phyloP scores from a whole-genome alignment of 345 rosid species.

The Salix viminalis region DNA sequence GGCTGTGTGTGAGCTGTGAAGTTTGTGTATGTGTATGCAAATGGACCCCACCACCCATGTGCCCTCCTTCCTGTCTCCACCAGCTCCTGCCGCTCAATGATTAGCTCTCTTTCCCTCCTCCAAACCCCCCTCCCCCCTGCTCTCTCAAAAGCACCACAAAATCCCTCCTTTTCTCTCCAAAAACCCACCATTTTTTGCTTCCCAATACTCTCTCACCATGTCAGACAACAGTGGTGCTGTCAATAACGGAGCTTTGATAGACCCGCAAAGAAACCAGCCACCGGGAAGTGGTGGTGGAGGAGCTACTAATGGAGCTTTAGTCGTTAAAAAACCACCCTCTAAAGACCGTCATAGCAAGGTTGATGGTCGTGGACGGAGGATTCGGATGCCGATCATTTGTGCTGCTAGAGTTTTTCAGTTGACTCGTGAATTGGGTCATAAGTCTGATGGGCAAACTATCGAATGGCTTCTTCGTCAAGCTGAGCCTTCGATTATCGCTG shows the following conservation, averaged over 20 bases:
- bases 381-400: slow-evolving; percentile 99
- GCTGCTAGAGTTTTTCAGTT: slow-evolving; percentile 98
- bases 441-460: slow-evolving; percentile 97
- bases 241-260: slow-evolving; percentile 45
- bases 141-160: not conserved
- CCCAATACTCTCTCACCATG: slow-evolving; percentile 25
- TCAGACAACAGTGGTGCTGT: slow-evolving; percentile 44
- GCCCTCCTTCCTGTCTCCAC: slow-evolving; percentile 99
- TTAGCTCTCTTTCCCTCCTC: slow-evolving; percentile 40
- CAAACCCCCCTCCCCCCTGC: not conserved
- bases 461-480: slow-evolving; percentile 99
- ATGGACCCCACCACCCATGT: slow-evolving; percentile 94
- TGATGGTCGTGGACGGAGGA: slow-evolving; percentile 91
- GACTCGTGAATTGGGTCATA: slow-evolving; percentile 95
- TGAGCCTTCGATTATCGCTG: slow-evolving; percentile 96
- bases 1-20: slow-evolving; percentile 4
- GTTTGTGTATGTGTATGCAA: slow-evolving; percentile 5
- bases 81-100: slow-evolving; percentile 98
- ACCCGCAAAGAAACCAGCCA: slow-evolving; percentile 45
- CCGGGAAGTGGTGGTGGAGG: not conserved
- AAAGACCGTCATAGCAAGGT: slow-evolving; percentile 98
- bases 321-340: slow-evolving; percentile 80
- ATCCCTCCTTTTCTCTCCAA: not conserved
- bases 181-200: not conserved
- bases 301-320: slow-evolving; percentile 39